A percentile compares a stretch with the other conserved stretches of the same genome.
Evolutionary conservation across 2,329 filamentous ascomycete genomes (phyloP).

Genomic region (Pseudogymnoascus sp.): DNA sequence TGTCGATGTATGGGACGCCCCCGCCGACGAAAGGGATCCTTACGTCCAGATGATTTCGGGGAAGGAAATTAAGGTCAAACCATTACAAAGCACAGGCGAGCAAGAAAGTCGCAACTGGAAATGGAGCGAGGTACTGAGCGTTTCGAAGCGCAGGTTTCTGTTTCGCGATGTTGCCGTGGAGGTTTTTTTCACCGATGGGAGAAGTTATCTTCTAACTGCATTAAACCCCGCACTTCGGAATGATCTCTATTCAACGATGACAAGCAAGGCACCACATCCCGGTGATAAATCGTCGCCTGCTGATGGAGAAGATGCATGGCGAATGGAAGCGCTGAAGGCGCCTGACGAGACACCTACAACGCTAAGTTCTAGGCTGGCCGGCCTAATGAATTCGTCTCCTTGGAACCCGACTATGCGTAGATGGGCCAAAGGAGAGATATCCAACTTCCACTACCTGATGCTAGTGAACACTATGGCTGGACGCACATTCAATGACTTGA

Average conservation of each 20-base stretch:
- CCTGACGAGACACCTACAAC: conserved; percentile 51
- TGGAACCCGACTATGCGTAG: conserved; percentile 79
- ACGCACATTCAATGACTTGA: conserved; percentile 93
- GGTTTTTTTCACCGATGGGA: conserved; percentile 92
- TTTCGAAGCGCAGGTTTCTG: conserved; percentile 90
- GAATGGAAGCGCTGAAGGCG: conserved; percentile 73
- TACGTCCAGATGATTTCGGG: conserved; percentile 91
- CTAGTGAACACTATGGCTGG: conserved; percentile 96
- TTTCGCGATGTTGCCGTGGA: conserved; percentile 96
- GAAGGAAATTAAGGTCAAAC: conserved; percentile 53
- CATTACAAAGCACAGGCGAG: conserved; percentile 50
- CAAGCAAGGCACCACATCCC: conserved; percentile 72
- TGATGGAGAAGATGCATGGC: conserved; percentile 83
- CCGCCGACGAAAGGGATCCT: conserved; percentile 82
- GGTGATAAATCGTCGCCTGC: conserved; percentile 60
- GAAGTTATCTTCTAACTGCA: conserved; percentile 86
- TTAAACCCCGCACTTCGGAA: conserved; percentile 68
- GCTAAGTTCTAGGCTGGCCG: conserved; percentile 70
- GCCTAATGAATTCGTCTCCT: conserved; percentile 76
- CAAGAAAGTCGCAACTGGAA: conserved; percentile 86
- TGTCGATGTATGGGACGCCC: conserved; percentile 91
- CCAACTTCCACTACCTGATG: conserved; percentile 98
- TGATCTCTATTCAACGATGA: conserved; percentile 69
- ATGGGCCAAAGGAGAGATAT: conserved; percentile 92
- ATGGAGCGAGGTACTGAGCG: conserved; percentile 89